Evolutionary conservation across 2,329 filamentous ascomycete species (phyloP), one percentile per base, ranked within the genome.

Genomic region (Trichothecium roseum): DNA sequence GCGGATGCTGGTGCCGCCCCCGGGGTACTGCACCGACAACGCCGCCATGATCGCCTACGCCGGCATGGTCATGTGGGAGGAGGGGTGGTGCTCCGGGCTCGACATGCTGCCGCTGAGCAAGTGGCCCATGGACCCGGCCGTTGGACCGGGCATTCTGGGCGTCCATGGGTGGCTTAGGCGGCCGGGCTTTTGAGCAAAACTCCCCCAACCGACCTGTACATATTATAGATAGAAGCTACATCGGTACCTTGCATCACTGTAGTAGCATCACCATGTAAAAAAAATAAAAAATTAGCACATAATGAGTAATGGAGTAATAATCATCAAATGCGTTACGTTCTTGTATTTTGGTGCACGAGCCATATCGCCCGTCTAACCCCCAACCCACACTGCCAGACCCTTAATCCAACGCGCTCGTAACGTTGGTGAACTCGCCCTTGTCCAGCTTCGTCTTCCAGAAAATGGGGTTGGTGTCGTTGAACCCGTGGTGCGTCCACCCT

Each of bases 391-490:
- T 26, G 31, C 34, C 36, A 32, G 26, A 14, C 37, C 34, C 32
- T 40, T 68, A 76, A n/a, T 73, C 72, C 55, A 93, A 59, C 52
- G 79, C 67, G 51, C 82, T 84, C 39, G 85, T 93, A 36, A 95
- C 88, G 59, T 95, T 95, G 45, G 82, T 89, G 63, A 98, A 98
- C 69, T 98, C 91, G 61, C 88, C 88, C 77, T 94, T 94, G 61
- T 94, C 83, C 54, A 98, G 66, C 78, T 98, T 98, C 34, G 88
- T 95, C 72, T 94, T 83, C 91, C 91, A 98, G 81, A 98, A 98
- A 57, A 96, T 94, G 30, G 89, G 89, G 70, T 96, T 95, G 50
- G 89, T 96, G 63, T 98, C 91, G 55, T 71, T 87, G 74, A 98
- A 98, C 43, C 91, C 91, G 57, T 96, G 89, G 75, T 94, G 94